Evolutionary conservation across 768 basidiomycete genomes (phyloP).

Genomic region (Peribolospora baueri): DNA sequence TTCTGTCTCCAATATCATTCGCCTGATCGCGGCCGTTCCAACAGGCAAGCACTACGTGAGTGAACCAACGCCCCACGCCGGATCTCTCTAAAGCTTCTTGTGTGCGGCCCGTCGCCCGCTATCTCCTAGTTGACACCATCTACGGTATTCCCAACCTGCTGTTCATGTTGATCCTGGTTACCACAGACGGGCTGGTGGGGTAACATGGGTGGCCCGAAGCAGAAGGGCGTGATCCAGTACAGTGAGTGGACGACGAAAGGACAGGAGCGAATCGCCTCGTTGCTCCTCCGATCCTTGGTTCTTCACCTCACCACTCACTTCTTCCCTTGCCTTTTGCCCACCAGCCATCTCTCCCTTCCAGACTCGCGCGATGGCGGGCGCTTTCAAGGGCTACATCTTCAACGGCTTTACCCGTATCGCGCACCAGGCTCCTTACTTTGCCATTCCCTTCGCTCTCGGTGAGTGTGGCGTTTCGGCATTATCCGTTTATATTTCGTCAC

Average conservation of each 20-base stretch:
- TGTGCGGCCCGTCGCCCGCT: too few species aligned
- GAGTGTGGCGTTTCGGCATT: constrained; percentile 17
- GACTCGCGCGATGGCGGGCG: constrained; percentile 44
- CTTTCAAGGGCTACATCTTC: constrained; percentile 52
- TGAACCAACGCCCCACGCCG: too few species aligned
- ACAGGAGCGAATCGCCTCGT: too few species aligned
- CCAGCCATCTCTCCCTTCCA: constrained; percentile 64
- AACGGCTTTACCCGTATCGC: constrained; percentile 61
- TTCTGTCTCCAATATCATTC: too few species aligned
- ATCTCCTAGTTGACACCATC: too few species aligned
- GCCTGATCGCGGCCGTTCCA: too few species aligned
- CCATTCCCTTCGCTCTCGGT: constrained; percentile 55
- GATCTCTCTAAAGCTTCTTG: too few species aligned
- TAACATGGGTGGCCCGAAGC: constrained; percentile 35
- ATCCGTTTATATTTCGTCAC: too few species aligned
- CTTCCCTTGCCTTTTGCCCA: neutral
- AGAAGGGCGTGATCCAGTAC: constrained; percentile 56
- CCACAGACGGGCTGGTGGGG: too few species aligned
- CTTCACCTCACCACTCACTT: neutral
- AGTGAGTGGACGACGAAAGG: constrained; percentile 29
- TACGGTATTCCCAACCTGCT: too few species aligned
- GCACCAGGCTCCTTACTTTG: constrained; percentile 50
- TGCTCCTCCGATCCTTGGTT: neutral
- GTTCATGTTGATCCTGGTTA: too few species aligned
- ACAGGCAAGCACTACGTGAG: too few species aligned